Conservation (phyloP, 306 rosid genomes). For the Senna tora region DNA sequence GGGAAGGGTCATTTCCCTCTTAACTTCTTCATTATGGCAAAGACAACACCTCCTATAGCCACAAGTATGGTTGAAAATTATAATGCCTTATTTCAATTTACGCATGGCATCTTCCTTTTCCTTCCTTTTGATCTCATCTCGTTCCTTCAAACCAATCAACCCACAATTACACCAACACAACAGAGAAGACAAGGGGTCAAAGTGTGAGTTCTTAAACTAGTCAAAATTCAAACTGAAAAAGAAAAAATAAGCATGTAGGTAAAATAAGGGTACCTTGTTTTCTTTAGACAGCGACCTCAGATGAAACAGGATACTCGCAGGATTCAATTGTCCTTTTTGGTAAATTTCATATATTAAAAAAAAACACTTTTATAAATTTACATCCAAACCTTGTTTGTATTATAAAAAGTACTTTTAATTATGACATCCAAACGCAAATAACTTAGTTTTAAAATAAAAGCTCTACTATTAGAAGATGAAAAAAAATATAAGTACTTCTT, state of each 20-base stretch:
- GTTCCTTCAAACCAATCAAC: slow-evolving; percentile 38
- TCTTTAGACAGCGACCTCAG: slow-evolving; percentile 54
- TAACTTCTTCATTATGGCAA: slow-evolving; percentile 57
- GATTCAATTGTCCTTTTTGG: slow-evolving; percentile 48
- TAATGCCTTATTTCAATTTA: slow-evolving; percentile 48
- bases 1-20: slow-evolving; percentile 46
- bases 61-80: slow-evolving; percentile 55
- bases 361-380: too few species aligned
- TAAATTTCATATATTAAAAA: too few species aligned
- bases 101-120: slow-evolving; percentile 39
- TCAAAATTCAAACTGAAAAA: neutral
- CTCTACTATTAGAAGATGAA: too few species aligned
- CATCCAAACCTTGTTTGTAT: too few species aligned
- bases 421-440: too few species aligned
- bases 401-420: too few species aligned
- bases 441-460: too few species aligned
- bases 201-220: neutral
- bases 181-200: neutral
- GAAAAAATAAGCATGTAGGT: neutral
- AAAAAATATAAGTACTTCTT: too few species aligned
- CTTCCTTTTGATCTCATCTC: slow-evolving; percentile 38
- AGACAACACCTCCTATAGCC: slow-evolving; percentile 53
- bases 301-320: slow-evolving; percentile 45
- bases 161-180: neutral
- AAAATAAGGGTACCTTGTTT: neutral